A percentile compares a stretch with the other conserved stretches of the same genome.
These are phyloP conservation scores for Trichodelitschia bisporula DNA, from an alignment of 495 filamentous ascomycete genomes.

Conservation along the genomic window DNA sequence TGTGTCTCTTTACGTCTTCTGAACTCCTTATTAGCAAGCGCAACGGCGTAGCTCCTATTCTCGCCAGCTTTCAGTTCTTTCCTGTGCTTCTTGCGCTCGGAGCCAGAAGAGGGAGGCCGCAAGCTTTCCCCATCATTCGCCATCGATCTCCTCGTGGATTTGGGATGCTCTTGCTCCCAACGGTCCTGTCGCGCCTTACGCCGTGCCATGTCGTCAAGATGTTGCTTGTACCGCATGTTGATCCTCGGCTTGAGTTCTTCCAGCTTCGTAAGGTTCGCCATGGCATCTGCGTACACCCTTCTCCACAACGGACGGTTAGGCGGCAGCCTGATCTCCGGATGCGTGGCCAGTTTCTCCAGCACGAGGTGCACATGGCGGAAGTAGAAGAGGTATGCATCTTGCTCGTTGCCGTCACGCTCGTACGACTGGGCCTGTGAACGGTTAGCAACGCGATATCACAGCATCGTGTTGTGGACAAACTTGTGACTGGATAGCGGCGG, in stretches of 20 bases:
- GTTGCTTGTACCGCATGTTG: constrained; percentile 35
- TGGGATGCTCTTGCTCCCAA: constrained; percentile 1
- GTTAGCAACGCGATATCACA: background rate
- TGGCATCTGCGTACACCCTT: constrained; percentile 27
- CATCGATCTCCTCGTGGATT: constrained; percentile 11
- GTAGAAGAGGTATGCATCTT: constrained; percentile 68
- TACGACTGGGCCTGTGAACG: constrained; percentile 51
- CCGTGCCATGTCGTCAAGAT: constrained; percentile 26
- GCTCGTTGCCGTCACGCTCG: constrained; percentile 58
- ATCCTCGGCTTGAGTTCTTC: constrained; percentile 44
- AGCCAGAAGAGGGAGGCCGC: too few species aligned
- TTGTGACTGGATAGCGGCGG: constrained; percentile 54
- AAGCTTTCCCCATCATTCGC: too few species aligned
- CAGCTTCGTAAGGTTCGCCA: constrained; percentile 27
- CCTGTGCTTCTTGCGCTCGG: too few species aligned
- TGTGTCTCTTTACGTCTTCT: too few species aligned
- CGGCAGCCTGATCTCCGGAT: constrained; percentile 22
- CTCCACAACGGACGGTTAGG: constrained; percentile 23
- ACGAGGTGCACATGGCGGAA: constrained; percentile 54
- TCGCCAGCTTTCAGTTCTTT: too few species aligned
- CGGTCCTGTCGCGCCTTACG: constrained; percentile 9
- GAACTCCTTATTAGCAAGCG: too few species aligned
- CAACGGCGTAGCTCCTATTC: too few species aligned
- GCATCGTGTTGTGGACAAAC: constrained; percentile 19
- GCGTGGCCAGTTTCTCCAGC: constrained; percentile 15